Evolutionary conservation across 768 basidiomycete genomes (phyloP), one percentile per base, ranked within the genome.

Genomic region (Mrakia blollopis): DNA sequence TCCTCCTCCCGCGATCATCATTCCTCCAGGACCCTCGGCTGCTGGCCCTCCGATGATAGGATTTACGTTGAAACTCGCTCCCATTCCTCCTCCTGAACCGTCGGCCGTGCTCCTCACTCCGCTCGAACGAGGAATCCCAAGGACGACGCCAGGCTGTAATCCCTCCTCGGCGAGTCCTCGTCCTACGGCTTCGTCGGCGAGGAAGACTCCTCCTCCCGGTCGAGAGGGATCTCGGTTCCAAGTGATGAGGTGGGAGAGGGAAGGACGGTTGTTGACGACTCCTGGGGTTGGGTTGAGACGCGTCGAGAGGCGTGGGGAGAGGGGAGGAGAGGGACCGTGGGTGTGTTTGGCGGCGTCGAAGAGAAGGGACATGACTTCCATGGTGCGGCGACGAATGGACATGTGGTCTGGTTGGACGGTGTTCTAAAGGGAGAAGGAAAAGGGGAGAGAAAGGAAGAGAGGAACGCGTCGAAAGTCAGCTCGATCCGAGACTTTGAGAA

Each of bases 281-380:
- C 88, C 89, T 39, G 90, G 90, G 1, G 92, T 91, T 4, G 94
- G 93, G 82, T 94, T 94, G 75, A 93, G 86, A 23, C 88, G 85
- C 14, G 90, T 89, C 0, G 86, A 83, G 73, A 71, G 73, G 60
- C 21, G 32, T 28, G 39, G 35, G n/a, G n/a, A 32, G 11, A 14
- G 23, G 11, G 32, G 70, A 50, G 61, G 77, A 61, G 85, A 68
- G 81, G 84, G 83, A 25, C 83, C 87, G n/a, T 85, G 84, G 9
- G 86, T 85, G n/a, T 91, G 90, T 82, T 92, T 91, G n/a, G 95
- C 96, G 18, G 94, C 93, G 84, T 95, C 93, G 83, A 93, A 95
- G 50, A 97, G 86, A 35, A 98, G 86, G 9, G 91, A 87, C 80
- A 97, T 96, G 75, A 96, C 95, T 84, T 98, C 94, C 65, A 92